A percentile compares a stretch with the other conserved stretches of the same genome.
phyloP scores from a whole-genome alignment of 345 rosid species.

The Citrus australasica region DNA sequence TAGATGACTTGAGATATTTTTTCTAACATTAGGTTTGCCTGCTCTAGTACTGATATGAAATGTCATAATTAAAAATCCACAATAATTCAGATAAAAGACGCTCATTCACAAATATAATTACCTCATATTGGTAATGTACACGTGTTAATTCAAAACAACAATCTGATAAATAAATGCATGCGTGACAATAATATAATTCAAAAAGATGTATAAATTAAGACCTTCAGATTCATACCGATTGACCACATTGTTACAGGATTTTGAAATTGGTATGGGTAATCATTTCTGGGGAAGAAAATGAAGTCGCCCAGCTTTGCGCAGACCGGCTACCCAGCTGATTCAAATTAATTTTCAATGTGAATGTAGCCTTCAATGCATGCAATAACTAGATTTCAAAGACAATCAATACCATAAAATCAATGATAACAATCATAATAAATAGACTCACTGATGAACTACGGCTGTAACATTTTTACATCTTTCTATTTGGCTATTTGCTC shows the following conservation, averaged over 20 bases:
- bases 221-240: not conserved
- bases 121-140: too few relatives aligned
- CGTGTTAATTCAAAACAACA: too few relatives aligned
- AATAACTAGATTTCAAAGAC: not conserved
- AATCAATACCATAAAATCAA: not conserved
- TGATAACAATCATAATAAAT: not conserved
- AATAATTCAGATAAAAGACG: too few relatives aligned
- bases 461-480: too few relatives aligned
- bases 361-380: not conserved
- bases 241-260: not conserved
- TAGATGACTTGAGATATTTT: rapidly evolving
- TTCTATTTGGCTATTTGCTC: too few relatives aligned
- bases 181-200: too few relatives aligned
- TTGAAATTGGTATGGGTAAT: not conserved
- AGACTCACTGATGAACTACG: not conserved
- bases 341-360: not conserved
- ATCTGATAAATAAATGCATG: too few relatives aligned
- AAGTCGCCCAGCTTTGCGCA: not conserved
- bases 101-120: too few relatives aligned
- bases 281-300: not conserved
- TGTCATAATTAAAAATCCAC: too few relatives aligned
- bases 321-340: not conserved
- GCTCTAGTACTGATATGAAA: too few relatives aligned
- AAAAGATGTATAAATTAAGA: not conserved
- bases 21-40: too few relatives aligned